Base-by-base conservation (phyloP, 768 basidiomycete genomes). In the Bullera alba region DNA sequence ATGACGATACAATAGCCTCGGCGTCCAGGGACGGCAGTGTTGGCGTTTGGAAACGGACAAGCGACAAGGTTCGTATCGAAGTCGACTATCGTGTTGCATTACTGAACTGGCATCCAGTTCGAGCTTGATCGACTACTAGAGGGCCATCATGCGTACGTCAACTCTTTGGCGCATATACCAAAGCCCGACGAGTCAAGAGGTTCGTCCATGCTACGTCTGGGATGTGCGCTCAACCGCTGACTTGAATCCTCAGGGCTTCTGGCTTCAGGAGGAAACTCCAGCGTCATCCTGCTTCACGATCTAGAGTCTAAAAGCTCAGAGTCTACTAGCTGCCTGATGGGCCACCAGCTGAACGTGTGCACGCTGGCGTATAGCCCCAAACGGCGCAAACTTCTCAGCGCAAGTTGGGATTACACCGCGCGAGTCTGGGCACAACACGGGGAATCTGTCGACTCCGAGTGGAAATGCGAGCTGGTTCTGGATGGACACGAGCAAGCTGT, bases 391-490 rank as follows among this genome's bases (percentile, higher is more conserved):
- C 49, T 72, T 16, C 65, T 72, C 17, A 69, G 69, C 23, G 65
- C 60, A 25, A 65, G 63, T 30, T 72, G 71, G 71, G 71, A 72
- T 46, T 54, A 56, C 29, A 66, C 71, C 1, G 71, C 71, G 5
- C 47, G 69, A 27, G 56, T 72, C 0, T 72, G 71, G 71, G 34
- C 42, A 3, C 23, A 43, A 14, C 21, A 21, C 10, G 26, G 19
- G 6, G 26, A 28, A 25, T 34, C 32, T 10, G n/a, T 10, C n/a
- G 32, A 34, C 10, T 10, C 32, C 32, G 6, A 45, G 23, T 69
- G 64, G 67, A 34, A 28, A 5, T 48, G 47, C 6, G 50, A 54
- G 8, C 22, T 54, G 15, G 48, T 58, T 2, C 51, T 72, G 2
- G 53, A 60, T 16, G 71, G 65, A 8, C 71, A 72, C 41, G 47